Evolutionary conservation across 129 eudicot genomes (phyloP).

Genomic region (Flaveria brownii): DNA sequence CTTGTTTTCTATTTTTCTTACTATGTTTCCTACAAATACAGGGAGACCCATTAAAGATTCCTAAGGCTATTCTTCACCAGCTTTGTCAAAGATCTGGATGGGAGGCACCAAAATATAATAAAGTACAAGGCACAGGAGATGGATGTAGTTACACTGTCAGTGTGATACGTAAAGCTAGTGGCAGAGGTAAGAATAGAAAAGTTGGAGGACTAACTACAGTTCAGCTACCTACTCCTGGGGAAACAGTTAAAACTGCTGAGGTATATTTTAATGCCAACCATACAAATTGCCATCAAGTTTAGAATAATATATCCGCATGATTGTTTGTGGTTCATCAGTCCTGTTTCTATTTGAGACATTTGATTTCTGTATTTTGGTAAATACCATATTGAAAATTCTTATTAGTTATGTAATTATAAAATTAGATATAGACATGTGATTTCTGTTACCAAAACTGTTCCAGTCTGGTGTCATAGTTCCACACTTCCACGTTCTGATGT

Average conservation of each 20-base stretch:
- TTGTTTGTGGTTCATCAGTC: slow-evolving; percentile 4
- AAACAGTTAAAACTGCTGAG: slow-evolving; percentile 65
- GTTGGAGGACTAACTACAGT: slow-evolving; percentile 82
- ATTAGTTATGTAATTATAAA: slow-evolving; percentile 3
- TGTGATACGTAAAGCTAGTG: slow-evolving; percentile 88
- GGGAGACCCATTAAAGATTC: slow-evolving; percentile 92
- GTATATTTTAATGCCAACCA: slow-evolving; percentile 36
- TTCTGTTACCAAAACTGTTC: background rate
- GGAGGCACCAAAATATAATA: slow-evolving; percentile 93
- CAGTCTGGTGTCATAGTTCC: slow-evolving; percentile 7
- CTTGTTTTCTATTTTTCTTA: slow-evolving; percentile 21
- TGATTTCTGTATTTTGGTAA: slow-evolving; percentile 11
- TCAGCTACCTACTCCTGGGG: slow-evolving; percentile 66
- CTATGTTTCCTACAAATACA: slow-evolving; percentile 32
- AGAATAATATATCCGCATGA: background rate
- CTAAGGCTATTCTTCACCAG: slow-evolving; percentile 92
- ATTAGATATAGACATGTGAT: background rate
- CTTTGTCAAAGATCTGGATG: slow-evolving; percentile 93
- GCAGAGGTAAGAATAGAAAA: slow-evolving; percentile 95
- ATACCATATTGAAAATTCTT: slow-evolving; percentile 4
- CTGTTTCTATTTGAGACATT: background rate
- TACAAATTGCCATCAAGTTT: background rate
- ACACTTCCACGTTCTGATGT: background rate
- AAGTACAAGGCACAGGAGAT: slow-evolving; percentile 51
- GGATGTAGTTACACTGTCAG: slow-evolving; percentile 68